Evolutionary conservation across 495 filamentous ascomycete species (phyloP), one percentile per base, ranked within the genome.

Genomic region (Wilcoxina mikolae): DNA sequence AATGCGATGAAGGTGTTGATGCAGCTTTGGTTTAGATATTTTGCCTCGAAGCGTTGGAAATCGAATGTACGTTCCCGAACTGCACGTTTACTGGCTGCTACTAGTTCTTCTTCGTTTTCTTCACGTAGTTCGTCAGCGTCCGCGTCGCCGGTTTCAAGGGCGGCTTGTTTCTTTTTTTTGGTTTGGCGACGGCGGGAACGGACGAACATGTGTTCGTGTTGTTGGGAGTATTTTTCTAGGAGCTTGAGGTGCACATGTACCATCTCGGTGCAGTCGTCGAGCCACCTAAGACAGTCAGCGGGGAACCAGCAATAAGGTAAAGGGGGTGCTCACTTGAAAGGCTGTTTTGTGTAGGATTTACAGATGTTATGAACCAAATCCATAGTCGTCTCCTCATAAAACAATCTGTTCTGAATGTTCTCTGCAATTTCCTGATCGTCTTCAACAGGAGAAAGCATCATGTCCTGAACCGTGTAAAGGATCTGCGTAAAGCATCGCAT

Each of bases 401-500:
- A 99, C 1, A 99, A 86, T 26, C 93, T 85, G 61, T 83, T 91
- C 50, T 94, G 82, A 35, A 94, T 95, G 58, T 98, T 99, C 61
- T 99, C 90, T 3, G 93, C 93, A 60, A 99, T 95, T 56, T 96
- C 93, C 67, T 93, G 85, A 60, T 99, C 87, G 9, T 96, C 93
- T 57, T 95, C 90, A 23, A 86, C 73, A 0, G 78, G 77, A 0
- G 85, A 90, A 35, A 82, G 77, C 2, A 80, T 72, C 93, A 99
- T 99, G 55, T 94, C 87, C 63, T 95, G 90, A 2, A 95, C 82
- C 0, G 89, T 95, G 38, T 95, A 73, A n/a, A 98, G 73, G 46
- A 82, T 83, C 62, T 85, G 82, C 2, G 82, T 85, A 65, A 94
- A 93, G 62, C 87, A 94, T 44, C 85, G 81, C 83, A 95, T 94